These are phyloP conservation scores for Peronosclerospora sorghi DNA, from an alignment of 352 stramenopile species.

Conservation along the genomic window DNA sequence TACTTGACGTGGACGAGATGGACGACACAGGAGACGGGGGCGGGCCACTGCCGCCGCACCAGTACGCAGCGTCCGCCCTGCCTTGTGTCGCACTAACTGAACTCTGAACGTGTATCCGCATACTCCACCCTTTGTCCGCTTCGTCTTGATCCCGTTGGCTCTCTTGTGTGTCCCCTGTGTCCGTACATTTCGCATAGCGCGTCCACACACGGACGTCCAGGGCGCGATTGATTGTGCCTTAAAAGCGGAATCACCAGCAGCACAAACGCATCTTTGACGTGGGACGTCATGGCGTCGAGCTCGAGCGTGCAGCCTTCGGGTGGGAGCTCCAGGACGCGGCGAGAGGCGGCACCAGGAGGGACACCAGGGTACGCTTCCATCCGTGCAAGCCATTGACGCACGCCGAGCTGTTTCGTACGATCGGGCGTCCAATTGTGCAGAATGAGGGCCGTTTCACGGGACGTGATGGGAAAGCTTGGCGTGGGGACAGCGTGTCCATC, in stretches of 20 bases:
- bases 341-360: constrained; percentile 7
- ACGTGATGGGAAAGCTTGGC: constrained; percentile 52
- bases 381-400: constrained; percentile 33
- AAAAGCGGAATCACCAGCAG: too few species aligned
- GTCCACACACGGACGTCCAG: too few species aligned
- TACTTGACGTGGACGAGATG: too few species aligned
- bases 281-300: too few species aligned
- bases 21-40: constrained; percentile 2
- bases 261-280: too few species aligned
- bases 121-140: constrained; percentile 31
- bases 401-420: constrained; percentile 21
- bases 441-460: constrained; percentile 40
- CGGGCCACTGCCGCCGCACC: neutral
- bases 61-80: neutral
- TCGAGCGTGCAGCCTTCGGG: constrained; percentile 31
- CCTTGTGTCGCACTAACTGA: neutral
- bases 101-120: constrained; percentile 52
- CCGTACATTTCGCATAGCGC: too few species aligned
- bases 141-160: constrained; percentile 5
- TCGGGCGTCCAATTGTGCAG: constrained; percentile 52
- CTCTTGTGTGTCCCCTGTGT: neutral
- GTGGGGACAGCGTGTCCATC: too few species aligned
- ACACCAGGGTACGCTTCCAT: constrained; percentile 26
- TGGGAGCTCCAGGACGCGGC: constrained; percentile 12
- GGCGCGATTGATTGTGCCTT: too few species aligned